Conservation (phyloP, 106 monocot genomes). For the Allium cepa region DNA sequence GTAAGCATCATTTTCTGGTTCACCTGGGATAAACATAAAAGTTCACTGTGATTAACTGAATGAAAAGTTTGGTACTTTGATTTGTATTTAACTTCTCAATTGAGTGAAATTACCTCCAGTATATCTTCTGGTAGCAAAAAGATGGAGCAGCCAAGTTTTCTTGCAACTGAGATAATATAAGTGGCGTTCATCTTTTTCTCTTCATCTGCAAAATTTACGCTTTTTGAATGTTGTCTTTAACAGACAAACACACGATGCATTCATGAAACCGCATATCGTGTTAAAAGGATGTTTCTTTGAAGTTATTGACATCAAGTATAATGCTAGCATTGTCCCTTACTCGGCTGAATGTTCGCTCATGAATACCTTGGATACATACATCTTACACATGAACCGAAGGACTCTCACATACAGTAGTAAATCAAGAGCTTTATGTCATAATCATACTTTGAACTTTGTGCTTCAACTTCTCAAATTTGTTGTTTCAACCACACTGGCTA, state of each 20-base stretch:
- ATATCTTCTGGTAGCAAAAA: constrained; percentile 91
- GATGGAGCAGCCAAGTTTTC: constrained; percentile 93
- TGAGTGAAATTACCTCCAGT: constrained; percentile 48
- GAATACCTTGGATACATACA: too few relatives aligned
- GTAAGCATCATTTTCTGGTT: constrained; percentile 98
- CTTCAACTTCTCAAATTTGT: too few relatives aligned
- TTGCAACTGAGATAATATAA: constrained; percentile 85
- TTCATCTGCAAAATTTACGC: constrained; percentile 35
- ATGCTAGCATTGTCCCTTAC: too few relatives aligned
- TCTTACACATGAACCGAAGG: too few relatives aligned
- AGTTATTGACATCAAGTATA: too few relatives aligned
- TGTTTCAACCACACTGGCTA: too few relatives aligned
- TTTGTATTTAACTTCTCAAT: background rate
- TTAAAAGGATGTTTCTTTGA: background rate
- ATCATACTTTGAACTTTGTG: too few relatives aligned
- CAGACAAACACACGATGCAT: too few relatives aligned
- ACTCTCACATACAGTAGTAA: too few relatives aligned
- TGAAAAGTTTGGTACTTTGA: background rate
- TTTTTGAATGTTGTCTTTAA: too few relatives aligned
- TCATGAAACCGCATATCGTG: background rate
- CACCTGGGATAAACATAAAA: constrained; percentile 34
- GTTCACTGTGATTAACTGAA: background rate
- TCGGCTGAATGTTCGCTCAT: too few relatives aligned
- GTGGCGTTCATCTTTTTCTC: constrained; percentile 87
- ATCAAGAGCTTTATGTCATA: too few relatives aligned